These are phyloP conservation scores for Drechmeria coniospora DNA, from an alignment of 2,329 filamentous ascomycete genomes.

Conservation along the genomic window DNA sequence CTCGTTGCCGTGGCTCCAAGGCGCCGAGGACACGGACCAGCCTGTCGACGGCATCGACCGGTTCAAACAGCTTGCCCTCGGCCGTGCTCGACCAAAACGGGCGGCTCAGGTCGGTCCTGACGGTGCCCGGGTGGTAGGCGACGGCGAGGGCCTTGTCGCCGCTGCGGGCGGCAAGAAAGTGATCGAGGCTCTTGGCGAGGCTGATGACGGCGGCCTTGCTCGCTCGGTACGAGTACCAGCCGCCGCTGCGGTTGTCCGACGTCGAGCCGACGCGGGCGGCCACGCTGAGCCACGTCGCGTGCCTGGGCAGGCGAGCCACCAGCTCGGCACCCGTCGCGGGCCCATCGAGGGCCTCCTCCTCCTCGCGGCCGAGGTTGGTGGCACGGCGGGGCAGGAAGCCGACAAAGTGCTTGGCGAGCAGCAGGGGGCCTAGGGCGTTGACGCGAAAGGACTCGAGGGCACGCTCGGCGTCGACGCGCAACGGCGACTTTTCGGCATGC, in stretches of 20 bases:
- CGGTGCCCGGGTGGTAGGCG: slow-evolving; percentile 65
- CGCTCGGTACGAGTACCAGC: slow-evolving; percentile 71
- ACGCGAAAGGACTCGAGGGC: slow-evolving; percentile 56
- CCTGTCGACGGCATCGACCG: slow-evolving; percentile 49
- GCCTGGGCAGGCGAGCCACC: slow-evolving; percentile 23
- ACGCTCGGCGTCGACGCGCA: slow-evolving; percentile 43
- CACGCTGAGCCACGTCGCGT: slow-evolving; percentile 58
- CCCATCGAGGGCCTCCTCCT: not conserved
- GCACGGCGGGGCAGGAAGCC: slow-evolving; percentile 49
- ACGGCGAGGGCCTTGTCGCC: slow-evolving; percentile 51
- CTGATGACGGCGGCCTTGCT: slow-evolving; percentile 63
- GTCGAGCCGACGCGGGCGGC: slow-evolving; percentile 65
- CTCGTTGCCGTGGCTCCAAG: slow-evolving; percentile 35
- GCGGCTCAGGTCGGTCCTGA: slow-evolving; percentile 56
- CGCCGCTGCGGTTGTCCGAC: slow-evolving; percentile 55
- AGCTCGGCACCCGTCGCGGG: slow-evolving; percentile 1
- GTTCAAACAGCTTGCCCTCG: slow-evolving; percentile 46
- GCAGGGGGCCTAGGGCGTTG: slow-evolving; percentile 59
- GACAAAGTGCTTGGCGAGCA: slow-evolving; percentile 63
- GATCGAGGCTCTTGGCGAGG: slow-evolving; percentile 55
- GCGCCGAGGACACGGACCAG: slow-evolving; percentile 43
- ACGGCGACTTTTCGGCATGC: slow-evolving; percentile 54
- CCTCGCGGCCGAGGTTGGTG: not conserved
- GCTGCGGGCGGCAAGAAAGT: slow-evolving; percentile 41
- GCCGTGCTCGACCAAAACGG: slow-evolving; percentile 55